Conservation (phyloP, 2,329 filamentous ascomycete species). For the Tolypocladium endophyticum region DNA sequence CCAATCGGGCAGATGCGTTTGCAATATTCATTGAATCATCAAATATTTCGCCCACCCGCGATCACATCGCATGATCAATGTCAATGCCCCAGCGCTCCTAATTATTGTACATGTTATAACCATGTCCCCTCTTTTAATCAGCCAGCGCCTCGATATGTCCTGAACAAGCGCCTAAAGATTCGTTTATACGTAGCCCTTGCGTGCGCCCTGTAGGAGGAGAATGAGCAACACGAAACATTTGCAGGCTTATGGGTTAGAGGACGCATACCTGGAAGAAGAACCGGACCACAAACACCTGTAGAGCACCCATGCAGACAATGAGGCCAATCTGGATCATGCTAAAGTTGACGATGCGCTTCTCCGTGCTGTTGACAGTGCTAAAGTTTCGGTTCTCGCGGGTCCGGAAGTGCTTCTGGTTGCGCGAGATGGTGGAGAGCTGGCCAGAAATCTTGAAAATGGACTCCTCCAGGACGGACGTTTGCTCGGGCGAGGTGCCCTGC, state of each 20-base stretch:
- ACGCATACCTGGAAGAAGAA: slow-evolving; percentile 87
- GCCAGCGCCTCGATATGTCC: not conserved
- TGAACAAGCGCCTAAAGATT: not conserved
- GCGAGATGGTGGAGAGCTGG: slow-evolving; percentile 84
- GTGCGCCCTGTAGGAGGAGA: slow-evolving; percentile 39
- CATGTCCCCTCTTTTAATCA: not conserved
- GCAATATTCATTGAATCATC: not conserved
- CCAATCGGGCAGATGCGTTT: not conserved
- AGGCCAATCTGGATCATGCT: slow-evolving; percentile 84
- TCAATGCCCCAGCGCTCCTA: not conserved
- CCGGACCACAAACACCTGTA: slow-evolving; percentile 94
- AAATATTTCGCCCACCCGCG: not conserved
- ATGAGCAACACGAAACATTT: slow-evolving; percentile 4
- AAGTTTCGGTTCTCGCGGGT: slow-evolving; percentile 98
- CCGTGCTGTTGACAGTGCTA: slow-evolving; percentile 92
- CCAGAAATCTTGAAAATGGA: slow-evolving; percentile 91
- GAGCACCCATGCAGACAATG: slow-evolving; percentile 87
- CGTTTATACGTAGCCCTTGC: slow-evolving; percentile 58
- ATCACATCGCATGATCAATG: not conserved
- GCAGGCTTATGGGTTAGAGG: too few relatives aligned
- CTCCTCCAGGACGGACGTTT: slow-evolving; percentile 82
- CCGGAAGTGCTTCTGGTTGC: slow-evolving; percentile 99
- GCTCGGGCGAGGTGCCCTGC: slow-evolving; percentile 78
- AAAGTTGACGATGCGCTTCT: slow-evolving; percentile 94
- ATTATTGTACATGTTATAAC: not conserved